Percentiles rank a stretch among this genome's conserved stretches.
Conservation (phyloP, 176 grass and related monocot species). For the Phyllostachys edulis region DNA sequence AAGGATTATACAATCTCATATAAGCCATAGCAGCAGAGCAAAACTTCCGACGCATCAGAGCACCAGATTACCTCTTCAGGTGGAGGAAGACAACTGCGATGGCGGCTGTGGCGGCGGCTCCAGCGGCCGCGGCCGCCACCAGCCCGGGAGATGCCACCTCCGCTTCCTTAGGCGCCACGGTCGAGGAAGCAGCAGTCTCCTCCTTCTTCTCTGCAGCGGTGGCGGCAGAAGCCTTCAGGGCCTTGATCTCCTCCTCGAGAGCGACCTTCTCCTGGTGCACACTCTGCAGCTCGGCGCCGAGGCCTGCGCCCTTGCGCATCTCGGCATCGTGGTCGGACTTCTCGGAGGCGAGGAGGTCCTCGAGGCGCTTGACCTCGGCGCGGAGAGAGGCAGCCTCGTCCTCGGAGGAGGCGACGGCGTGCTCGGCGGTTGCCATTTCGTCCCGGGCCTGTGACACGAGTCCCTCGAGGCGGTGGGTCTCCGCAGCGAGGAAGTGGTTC, state of each 20-base stretch:
- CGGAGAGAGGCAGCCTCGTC: conserved; percentile 29
- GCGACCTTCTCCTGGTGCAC: conserved; percentile 45
- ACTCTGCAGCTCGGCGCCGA: conserved; percentile 28
- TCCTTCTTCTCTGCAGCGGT: background rate
- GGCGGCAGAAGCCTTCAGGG: conserved; percentile 36
- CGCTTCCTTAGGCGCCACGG: background rate
- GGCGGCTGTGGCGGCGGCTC: conserved; percentile 23
- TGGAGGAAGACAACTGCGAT: conserved; percentile 24
- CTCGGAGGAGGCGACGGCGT: conserved; percentile 19
- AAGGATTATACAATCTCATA: conserved; percentile 22
- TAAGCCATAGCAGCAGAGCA: conserved; percentile 42
- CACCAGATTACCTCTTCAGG: conserved; percentile 53
- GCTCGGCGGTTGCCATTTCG: conserved; percentile 29
- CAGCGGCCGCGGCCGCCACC: conserved; percentile 42
- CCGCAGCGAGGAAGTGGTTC: conserved; percentile 38
- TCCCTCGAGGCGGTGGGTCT: conserved; percentile 48
- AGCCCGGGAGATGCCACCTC: background rate
- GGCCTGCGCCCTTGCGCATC: background rate
- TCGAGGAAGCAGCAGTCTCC: background rate
- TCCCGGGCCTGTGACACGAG: conserved; percentile 28
- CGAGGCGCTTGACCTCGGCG: conserved; percentile 42
- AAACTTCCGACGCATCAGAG: conserved; percentile 27
- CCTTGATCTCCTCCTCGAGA: conserved; percentile 41
- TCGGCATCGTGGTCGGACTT: conserved; percentile 30
- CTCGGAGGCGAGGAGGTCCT: conserved; percentile 30